Percentiles rank a stretch among this genome's conserved stretches.
phyloP scores from a whole-genome alignment of 2,329 filamentous ascomycete genomes.

The Nakataea oryzae region DNA sequence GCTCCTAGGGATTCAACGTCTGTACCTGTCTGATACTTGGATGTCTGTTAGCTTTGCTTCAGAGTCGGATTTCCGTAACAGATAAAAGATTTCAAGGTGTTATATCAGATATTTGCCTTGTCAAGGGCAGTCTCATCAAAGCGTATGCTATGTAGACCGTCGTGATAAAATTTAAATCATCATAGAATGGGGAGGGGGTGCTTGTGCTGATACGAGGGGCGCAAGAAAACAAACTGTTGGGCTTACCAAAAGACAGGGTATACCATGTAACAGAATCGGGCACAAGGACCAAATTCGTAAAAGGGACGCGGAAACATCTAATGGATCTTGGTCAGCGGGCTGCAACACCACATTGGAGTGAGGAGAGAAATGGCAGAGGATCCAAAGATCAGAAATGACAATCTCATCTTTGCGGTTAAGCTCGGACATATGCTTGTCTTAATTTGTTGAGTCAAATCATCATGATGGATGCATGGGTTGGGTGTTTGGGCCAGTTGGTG shows the following conservation, averaged over 20 bases:
- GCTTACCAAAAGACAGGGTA: too few species aligned
- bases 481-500: too few species aligned
- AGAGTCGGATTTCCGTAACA: background rate
- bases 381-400: conserved; percentile 29
- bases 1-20: too few species aligned
- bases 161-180: conserved; percentile 69
- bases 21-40: too few species aligned
- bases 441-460: conserved; percentile 72
- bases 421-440: conserved; percentile 98
- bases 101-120: conserved; percentile 38
- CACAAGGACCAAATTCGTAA: too few species aligned
- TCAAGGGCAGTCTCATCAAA: conserved; percentile 77
- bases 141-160: conserved; percentile 76
- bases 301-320: background rate
- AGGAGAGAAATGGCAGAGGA: conserved; percentile 13
- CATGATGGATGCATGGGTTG: conserved; percentile 35
- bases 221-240: too few species aligned
- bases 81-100: background rate
- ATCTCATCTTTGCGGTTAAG: conserved; percentile 41
- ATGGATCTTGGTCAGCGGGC: conserved; percentile 13
- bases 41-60: too few species aligned
- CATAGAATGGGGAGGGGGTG: conserved; percentile 34
- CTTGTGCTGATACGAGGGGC: background rate
- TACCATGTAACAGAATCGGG: too few species aligned
- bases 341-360: conserved; percentile 13